Conservation (phyloP, 176 grass and related monocot species). For the Oryza longistaminata region DNA sequence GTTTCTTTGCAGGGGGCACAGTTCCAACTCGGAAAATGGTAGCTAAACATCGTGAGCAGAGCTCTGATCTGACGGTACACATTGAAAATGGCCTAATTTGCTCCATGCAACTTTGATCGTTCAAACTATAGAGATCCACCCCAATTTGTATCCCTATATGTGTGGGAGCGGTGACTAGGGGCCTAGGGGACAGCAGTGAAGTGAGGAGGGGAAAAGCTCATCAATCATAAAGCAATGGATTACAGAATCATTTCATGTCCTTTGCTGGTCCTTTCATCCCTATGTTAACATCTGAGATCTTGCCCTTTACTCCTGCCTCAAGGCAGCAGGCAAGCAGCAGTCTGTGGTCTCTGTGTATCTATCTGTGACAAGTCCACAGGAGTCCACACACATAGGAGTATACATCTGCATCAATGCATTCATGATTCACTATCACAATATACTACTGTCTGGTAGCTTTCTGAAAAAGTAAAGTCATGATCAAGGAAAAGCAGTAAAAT, state of each 20-base stretch:
- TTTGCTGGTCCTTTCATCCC: not conserved
- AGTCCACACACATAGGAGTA: not conserved
- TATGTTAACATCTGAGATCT: conserved; percentile 51
- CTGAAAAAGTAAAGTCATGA: conserved; percentile 54
- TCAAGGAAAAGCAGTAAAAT: conserved; percentile 47
- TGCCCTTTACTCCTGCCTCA: conserved; percentile 51
- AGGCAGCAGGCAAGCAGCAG: conserved; percentile 6
- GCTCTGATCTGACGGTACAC: too few species aligned
- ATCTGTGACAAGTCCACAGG: not conserved
- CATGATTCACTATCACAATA: not conserved
- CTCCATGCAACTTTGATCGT: not conserved
- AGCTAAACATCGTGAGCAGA: too few species aligned
- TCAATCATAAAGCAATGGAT: conserved; percentile 71
- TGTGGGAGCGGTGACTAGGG: not conserved
- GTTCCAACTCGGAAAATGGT: too few species aligned
- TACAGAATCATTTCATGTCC: conserved; percentile 52
- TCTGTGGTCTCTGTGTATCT: not conserved
- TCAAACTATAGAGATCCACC: not conserved
- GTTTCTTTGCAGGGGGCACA: too few species aligned
- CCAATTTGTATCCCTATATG: not conserved
- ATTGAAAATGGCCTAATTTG: not conserved
- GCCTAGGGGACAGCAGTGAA: not conserved
- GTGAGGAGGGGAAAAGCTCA: not conserved
- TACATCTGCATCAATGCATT: not conserved
- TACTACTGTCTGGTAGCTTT: not conserved